Evolutionary conservation across 495 filamentous ascomycete species (phyloP).

Genomic region (Xylaria palmicola): DNA sequence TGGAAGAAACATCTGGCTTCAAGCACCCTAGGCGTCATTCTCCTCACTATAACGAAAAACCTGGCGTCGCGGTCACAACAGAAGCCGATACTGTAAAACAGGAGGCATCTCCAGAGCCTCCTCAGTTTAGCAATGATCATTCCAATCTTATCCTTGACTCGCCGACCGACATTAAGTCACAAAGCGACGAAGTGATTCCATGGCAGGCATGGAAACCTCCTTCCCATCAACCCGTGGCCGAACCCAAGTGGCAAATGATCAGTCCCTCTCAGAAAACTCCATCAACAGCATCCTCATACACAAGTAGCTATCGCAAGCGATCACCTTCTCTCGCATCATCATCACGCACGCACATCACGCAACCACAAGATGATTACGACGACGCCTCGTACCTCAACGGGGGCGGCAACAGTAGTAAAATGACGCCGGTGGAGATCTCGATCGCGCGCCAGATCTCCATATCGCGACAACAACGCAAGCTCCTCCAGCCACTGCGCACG

Average conservation of each 20-base stretch:
- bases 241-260: slow-evolving; percentile 55
- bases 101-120: neutral
- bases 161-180: slow-evolving; percentile 31
- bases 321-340: slow-evolving; percentile 31
- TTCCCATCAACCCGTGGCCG: slow-evolving; percentile 32
- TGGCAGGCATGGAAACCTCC: slow-evolving; percentile 24
- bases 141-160: slow-evolving; percentile 51
- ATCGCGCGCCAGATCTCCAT: slow-evolving; percentile 61
- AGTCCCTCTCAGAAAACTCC: slow-evolving; percentile 35
- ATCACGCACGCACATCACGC: slow-evolving; percentile 29
- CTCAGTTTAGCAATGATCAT: slow-evolving; percentile 41
- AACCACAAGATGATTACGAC: slow-evolving; percentile 33
- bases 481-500: slow-evolving; percentile 41
- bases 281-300: slow-evolving; percentile 23
- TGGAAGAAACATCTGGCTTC: neutral
- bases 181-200: slow-evolving; percentile 24
- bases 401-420: slow-evolving; percentile 24
- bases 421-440: slow-evolving; percentile 52
- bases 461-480: slow-evolving; percentile 52
- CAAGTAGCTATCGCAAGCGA: slow-evolving; percentile 30
- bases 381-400: slow-evolving; percentile 30
- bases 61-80: slow-evolving; percentile 25
- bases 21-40: slow-evolving; percentile 9
- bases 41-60: slow-evolving; percentile 17
- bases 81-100: slow-evolving; percentile 20